Conservation (phyloP, 1,139 yeast genomes). For the Nakaseomyces uthaithaninus region DNA sequence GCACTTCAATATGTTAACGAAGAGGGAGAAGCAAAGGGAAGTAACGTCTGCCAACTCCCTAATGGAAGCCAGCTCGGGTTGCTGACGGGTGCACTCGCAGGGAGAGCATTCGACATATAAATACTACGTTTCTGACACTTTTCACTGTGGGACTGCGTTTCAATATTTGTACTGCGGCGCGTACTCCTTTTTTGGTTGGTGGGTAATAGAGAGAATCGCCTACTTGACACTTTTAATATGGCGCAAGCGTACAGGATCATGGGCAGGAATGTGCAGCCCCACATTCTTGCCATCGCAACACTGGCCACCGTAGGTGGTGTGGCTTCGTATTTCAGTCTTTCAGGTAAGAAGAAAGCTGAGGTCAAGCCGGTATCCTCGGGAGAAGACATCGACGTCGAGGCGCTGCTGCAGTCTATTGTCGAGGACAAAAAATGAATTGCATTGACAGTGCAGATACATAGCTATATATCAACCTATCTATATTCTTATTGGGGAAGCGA, state of each 20-base stretch:
- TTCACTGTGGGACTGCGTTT: no score
- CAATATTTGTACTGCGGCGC: no score
- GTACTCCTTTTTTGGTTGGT: neutral
- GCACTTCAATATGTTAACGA: no score
- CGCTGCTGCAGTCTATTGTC: constrained; percentile 38
- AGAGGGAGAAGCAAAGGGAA: no score
- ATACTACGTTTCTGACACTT: neutral
- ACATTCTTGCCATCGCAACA: constrained; percentile 35
- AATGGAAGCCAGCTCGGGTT: no score
- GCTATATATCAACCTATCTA: neutral
- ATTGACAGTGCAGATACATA: neutral
- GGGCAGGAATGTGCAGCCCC: constrained; percentile 59
- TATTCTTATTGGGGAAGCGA: neutral
- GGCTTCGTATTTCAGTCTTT: constrained; percentile 24
- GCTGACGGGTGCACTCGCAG: no score
- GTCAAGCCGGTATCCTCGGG: constrained; percentile 34
- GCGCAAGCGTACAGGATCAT: constrained; percentile 55
- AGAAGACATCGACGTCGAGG: constrained; percentile 57
- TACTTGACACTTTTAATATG: constrained; percentile 36
- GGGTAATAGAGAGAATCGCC: neutral
- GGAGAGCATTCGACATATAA: no score
- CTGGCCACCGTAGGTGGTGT: constrained; percentile 33
- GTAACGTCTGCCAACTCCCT: no score
- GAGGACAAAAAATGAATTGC: constrained; percentile 1
- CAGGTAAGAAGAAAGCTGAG: constrained; percentile 12